Conservation (phyloP, 2,329 filamentous ascomycete genomes). For the Pseudogymnoascus sp. region DNA sequence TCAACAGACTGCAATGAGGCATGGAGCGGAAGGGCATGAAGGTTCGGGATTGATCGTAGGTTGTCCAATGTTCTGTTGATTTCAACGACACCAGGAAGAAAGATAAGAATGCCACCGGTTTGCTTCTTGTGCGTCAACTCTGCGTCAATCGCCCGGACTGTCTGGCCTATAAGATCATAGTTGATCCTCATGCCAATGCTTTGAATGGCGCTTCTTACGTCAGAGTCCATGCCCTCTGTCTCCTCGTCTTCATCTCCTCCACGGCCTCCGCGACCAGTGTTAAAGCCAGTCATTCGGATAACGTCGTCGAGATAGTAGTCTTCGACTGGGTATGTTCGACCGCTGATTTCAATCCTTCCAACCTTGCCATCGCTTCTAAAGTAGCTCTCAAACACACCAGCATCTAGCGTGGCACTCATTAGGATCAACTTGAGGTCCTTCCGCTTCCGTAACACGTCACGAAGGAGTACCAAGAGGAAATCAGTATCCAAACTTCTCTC, state of each 20-base stretch:
- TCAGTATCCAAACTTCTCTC: conserved; percentile 93
- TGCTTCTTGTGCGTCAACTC: conserved; percentile 58
- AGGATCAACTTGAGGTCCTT: conserved; percentile 82
- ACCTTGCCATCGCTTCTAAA: conserved; percentile 67
- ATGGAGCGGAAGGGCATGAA: conserved; percentile 81
- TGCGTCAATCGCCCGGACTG: conserved; percentile 72
- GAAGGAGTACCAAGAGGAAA: conserved; percentile 79
- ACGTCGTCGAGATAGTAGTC: conserved; percentile 90
- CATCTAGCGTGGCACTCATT: conserved; percentile 95
- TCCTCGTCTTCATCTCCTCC: conserved; percentile 40
- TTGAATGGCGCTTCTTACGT: conserved; percentile 63
- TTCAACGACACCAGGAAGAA: conserved; percentile 85
- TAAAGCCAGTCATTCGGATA: conserved; percentile 70
- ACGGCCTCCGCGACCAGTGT: conserved; percentile 33
- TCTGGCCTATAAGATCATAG: conserved; percentile 76
- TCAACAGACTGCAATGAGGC: conserved; percentile 84
- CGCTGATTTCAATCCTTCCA: conserved; percentile 76
- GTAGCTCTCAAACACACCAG: conserved; percentile 75
- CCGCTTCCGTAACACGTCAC: conserved; percentile 68
- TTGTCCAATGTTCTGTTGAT: conserved; percentile 74
- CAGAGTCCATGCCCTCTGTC: conserved; percentile 42
- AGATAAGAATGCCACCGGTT: conserved; percentile 87
- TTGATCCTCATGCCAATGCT: conserved; percentile 79
- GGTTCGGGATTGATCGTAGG: conserved; percentile 54
- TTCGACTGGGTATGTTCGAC: conserved; percentile 80